Base-by-base conservation (phyloP, 2,329 filamentous ascomycete species). In the Phialophora tarda region DNA sequence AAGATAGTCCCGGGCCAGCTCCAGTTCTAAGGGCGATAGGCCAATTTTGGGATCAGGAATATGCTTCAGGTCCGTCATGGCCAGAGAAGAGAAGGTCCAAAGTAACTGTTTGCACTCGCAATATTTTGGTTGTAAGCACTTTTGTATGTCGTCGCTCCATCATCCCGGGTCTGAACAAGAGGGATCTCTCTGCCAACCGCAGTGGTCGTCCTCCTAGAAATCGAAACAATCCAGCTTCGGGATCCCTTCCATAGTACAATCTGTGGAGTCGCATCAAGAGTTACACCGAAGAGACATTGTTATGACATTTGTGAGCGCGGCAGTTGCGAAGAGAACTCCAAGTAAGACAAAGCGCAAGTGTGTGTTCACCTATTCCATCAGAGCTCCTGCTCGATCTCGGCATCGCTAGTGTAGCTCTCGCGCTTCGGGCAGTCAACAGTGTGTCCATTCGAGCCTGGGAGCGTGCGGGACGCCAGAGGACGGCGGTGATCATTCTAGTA, bases 401-500 rank as follows among this genome's bases (percentile, higher is more conserved):
- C 47, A 14, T 61, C 21, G 28, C n/a, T 7, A 11, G 24, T 24
- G 53, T 14, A 30, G 53, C 26, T 61, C n/a, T 53, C 47, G 23
- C 30, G 30, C 11, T 51, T 24, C 5, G 47, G 26, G 32, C n/a
- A 24, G 28, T 8, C 44, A 38, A 8, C 47, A 24, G n/a, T 14
- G 14, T 38, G 44, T 38, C 23, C 58, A 48, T 41, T 34, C n/a
- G 21, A 26, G 30, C 47, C 32, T 30, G 32, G 30, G 24, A 10
- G 1, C 12, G 17, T 41, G 21, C 14, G 12, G 30, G 30, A 17
- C 10, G 32, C 32, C 23, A 58, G 44, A 28, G 30, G 12, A 47
- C 28, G 11, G 24, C 51, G 8, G 14, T n/a, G n/a, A 32, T 47
- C 28, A 26, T 44, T 50, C 65, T 71, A 73, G 53, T 72, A 72